Evolutionary conservation across 352 stramenopile genomes (phyloP), one percentile per base, ranked within the genome.

Genomic region (Globisporangium paroecandrum): DNA sequence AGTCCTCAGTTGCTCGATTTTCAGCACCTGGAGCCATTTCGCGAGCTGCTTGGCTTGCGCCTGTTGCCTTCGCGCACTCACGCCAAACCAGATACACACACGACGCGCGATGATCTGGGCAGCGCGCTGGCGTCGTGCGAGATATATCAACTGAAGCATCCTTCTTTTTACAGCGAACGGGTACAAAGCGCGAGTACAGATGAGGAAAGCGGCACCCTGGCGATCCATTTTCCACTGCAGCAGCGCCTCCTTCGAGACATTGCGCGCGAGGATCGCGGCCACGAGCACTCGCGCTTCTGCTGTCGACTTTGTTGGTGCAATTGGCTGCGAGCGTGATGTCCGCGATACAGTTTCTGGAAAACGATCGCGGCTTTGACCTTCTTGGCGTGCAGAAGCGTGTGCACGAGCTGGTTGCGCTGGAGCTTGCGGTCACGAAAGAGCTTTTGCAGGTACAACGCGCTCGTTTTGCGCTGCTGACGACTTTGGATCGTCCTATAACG

Each of bases 141-240:
- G 70, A 3, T 25, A 32, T 6, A 70, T 27, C 8, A 85, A 32
- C n/a, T 38, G 53, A 0, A 72, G 65, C 36, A 82, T 85, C 13
- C 73, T 66, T 24, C 73, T 41, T 4, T 76, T 70, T 27, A 89
- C 55, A 15, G 77, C 67, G 56, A 78, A 82, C 1, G 79, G 81
- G 32, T 85, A 87, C 57, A 89, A 62, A 1, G 65, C 71, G 10
- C 41, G 47, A 10, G 58, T 70, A n/a, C 66, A 70, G n/a, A 90
- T 88, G 18, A 89, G 15, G 41, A 79, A 85, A 2, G 64, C 70
- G n/a, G 82, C 82, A 18, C 80, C 82, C 3, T 70, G 72, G 13
- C 74, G 76, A 27, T 81, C 77, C 7, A 87, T 69, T 43, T 78
- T 74, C 78, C 78, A 90, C 32, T 66, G 66, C 10, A 81, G 36